A percentile compares a stretch with the other conserved stretches of the same genome.
These are phyloP conservation scores for Saccharomycopsis hybrid DNA, from an alignment of 1,139 yeast species.

Conservation along the genomic window DNA sequence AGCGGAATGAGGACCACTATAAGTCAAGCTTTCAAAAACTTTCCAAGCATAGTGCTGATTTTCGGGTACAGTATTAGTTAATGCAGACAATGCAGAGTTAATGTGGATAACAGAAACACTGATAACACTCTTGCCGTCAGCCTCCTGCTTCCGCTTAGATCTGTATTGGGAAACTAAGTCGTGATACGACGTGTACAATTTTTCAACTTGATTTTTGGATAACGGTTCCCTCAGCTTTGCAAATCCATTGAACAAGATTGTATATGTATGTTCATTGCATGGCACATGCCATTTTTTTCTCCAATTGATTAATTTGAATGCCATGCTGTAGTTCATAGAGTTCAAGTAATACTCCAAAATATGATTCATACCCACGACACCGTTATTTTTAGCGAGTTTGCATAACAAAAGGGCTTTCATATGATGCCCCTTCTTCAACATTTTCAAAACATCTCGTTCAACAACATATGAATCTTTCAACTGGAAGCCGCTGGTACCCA, in stretches of 20 bases:
- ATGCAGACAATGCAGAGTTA: slow-evolving; percentile 31
- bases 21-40: slow-evolving; percentile 26
- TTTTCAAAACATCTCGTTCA: slow-evolving; percentile 44
- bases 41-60: slow-evolving; percentile 28
- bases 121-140: background rate
- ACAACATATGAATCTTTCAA: slow-evolving; percentile 51
- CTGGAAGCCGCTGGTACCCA: slow-evolving; percentile 54
- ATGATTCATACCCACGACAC: slow-evolving; percentile 56
- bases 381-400: slow-evolving; percentile 42
- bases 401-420: slow-evolving; percentile 50
- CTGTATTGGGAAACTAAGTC: slow-evolving; percentile 1
- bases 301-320: slow-evolving; percentile 43
- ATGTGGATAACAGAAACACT: slow-evolving; percentile 27
- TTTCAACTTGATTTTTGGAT: slow-evolving; percentile 1
- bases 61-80: slow-evolving; percentile 24
- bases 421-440: slow-evolving; percentile 42
- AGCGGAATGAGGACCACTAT: slow-evolving; percentile 19
- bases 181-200: slow-evolving; percentile 4
- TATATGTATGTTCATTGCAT: slow-evolving; percentile 46
- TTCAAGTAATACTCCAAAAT: slow-evolving; percentile 44
- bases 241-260: slow-evolving; percentile 53
- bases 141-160: background rate
- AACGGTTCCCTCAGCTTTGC: slow-evolving; percentile 32
- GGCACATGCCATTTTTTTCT: slow-evolving; percentile 58
- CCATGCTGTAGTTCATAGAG: slow-evolving; percentile 36